Evolutionary conservation across 208 protist genomes (phyloP).

Genomic region (Crithidia fasciculata): DNA sequence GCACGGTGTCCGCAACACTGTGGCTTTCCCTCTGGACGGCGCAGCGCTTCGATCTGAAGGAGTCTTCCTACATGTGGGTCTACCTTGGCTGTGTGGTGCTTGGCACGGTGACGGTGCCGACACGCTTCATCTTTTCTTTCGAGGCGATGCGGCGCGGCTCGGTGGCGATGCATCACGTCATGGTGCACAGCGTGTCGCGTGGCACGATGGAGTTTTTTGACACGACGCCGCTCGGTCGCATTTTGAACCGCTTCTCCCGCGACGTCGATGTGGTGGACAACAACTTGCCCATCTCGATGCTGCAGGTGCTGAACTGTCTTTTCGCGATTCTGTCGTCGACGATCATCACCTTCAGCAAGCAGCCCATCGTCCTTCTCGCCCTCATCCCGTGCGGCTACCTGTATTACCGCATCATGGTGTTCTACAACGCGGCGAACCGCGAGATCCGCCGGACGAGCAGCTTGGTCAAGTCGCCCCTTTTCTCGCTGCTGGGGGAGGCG

Average conservation of each 20-base stretch:
- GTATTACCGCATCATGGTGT: slow-evolving; percentile 62
- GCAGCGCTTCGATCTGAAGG: slow-evolving; percentile 11
- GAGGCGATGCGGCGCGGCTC: slow-evolving; percentile 33
- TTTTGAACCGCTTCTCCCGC: slow-evolving; percentile 96
- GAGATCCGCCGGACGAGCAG: slow-evolving; percentile 86
- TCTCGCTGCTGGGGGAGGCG: slow-evolving; percentile 86
- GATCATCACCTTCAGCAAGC: slow-evolving; percentile 39
- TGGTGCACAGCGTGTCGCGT: slow-evolving; percentile 52
- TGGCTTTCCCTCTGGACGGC: slow-evolving; percentile 80
- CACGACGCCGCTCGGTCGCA: slow-evolving; percentile 91
- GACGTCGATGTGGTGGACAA: slow-evolving; percentile 89
- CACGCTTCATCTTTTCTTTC: slow-evolving; percentile 38
- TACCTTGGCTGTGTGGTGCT: slow-evolving; percentile 46
- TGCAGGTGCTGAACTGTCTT: slow-evolving; percentile 52
- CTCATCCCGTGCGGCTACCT: slow-evolving; percentile 65
- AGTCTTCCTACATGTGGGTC: slow-evolving; percentile 43
- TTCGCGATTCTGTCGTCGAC: slow-evolving; percentile 50
- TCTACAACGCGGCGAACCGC: slow-evolving; percentile 61
- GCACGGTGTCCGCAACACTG: slow-evolving; percentile 38
- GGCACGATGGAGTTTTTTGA: slow-evolving; percentile 95
- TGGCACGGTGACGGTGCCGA: slow-evolving; percentile 33
- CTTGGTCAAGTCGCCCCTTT: slow-evolving; percentile 82
- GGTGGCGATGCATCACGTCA: slow-evolving; percentile 40
- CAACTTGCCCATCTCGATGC: slow-evolving; percentile 49
- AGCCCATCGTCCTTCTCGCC: slow-evolving; percentile 46